phyloP scores from a whole-genome alignment of 371 early-diverging fungal genomes.

The Rhizopus stolonifer region DNA sequence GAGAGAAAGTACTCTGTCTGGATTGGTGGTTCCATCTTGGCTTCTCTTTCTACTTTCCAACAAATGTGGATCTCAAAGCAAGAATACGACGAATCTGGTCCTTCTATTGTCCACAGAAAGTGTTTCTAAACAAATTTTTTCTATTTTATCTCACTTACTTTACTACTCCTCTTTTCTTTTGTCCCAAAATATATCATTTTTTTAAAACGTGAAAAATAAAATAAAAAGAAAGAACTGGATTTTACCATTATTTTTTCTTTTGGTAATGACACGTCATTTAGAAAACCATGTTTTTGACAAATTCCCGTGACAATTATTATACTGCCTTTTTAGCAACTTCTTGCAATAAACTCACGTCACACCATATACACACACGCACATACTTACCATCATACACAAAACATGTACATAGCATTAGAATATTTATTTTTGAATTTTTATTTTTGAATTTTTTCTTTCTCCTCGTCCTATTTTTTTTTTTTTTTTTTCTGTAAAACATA shows the following conservation, averaged over 20 bases:
- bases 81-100: slow-evolving; percentile 98
- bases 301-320: no score
- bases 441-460: not conserved
- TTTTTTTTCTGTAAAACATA: not conserved
- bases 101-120: slow-evolving; percentile 98
- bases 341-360: no score
- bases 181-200: slow-evolving; percentile 5
- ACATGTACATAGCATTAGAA: no score
- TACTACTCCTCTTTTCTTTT: not conserved
- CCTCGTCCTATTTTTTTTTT: slow-evolving; percentile 5
- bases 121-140: slow-evolving; percentile 82
- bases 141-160: not conserved
- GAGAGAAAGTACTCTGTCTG: slow-evolving; percentile 99
- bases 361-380: no score
- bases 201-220: slow-evolving; percentile 1
- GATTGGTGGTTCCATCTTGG: slow-evolving; percentile 99
- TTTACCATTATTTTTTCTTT: not conserved
- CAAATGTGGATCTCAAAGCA: slow-evolving; percentile 96
- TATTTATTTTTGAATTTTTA: no score
- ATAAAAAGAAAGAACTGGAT: not conserved
- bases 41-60: slow-evolving; percentile 99
- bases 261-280: no score
- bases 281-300: no score
- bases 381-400: no score
- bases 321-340: no score